Evolutionary conservation across 768 basidiomycete species (phyloP).

Genomic region (Gymnopilus junonius): DNA sequence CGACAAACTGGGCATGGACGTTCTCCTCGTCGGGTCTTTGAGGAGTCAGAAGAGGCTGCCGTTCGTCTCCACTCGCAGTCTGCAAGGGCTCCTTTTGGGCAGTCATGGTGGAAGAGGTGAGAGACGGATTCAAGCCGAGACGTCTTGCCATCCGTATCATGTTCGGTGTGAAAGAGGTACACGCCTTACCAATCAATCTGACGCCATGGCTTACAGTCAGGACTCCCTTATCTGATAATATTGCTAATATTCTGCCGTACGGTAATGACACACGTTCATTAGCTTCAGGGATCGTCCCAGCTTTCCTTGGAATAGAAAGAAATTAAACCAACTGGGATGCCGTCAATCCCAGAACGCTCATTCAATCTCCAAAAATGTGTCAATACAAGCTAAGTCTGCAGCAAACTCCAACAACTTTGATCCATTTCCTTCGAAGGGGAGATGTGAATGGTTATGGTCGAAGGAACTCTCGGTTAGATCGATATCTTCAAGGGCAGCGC

Average conservation of each 20-base stretch:
- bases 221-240: neutral
- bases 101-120: conserved; percentile 1
- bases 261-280: neutral
- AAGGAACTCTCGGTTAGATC: neutral
- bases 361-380: neutral
- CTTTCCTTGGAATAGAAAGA: neutral
- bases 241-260: neutral
- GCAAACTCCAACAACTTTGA: neutral
- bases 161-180: neutral
- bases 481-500: neutral
- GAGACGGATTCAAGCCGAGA: neutral
- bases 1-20: neutral
- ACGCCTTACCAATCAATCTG: conserved; percentile 4
- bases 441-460: no score
- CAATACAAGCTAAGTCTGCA: neutral
- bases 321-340: neutral
- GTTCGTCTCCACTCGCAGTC: neutral
- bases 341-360: neutral
- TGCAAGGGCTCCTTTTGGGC: neutral
- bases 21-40: neutral
- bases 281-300: neutral
- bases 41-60: neutral
- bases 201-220: neutral
- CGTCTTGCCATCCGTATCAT: neutral
- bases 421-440: neutral